A percentile compares a stretch with the other conserved stretches of the same genome.
phyloP scores from a whole-genome alignment of 192 early-diverging fungal species.

The Backusella parvicylindrica region DNA sequence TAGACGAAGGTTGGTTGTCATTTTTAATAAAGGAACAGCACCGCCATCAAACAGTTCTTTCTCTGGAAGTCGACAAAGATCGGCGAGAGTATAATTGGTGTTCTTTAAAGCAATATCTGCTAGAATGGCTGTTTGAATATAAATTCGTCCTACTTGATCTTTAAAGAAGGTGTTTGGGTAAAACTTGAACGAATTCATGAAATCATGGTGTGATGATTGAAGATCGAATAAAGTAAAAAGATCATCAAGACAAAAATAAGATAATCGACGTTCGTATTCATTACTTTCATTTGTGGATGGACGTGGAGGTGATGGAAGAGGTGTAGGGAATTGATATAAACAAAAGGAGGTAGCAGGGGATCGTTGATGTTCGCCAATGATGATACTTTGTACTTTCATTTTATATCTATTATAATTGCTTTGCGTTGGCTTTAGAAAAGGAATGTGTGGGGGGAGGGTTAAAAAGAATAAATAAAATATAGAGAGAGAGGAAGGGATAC shows the following conservation, averaged over 20 bases:
- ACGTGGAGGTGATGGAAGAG: neutral
- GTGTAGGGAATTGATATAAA: constrained; percentile 6
- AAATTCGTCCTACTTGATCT: constrained; percentile 25
- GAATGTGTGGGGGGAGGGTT: neutral
- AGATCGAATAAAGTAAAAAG: neutral
- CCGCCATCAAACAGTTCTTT: constrained; percentile 15
- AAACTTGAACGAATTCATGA: neutral
- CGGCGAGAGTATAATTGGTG: constrained; percentile 21
- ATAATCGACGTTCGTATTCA: neutral
- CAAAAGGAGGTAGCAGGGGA: neutral
- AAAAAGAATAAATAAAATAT: neutral
- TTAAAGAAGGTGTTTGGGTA: neutral
- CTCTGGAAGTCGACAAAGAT: constrained; percentile 23
- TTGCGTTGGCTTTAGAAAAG: neutral
- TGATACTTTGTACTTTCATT: constrained; percentile 11
- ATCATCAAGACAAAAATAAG: constrained; percentile 2
- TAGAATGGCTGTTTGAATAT: constrained; percentile 18
- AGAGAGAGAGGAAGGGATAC: neutral
- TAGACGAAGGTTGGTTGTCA: neutral
- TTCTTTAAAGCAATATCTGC: constrained; percentile 16
- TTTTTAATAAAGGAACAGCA: constrained; percentile 22
- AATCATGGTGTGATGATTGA: neutral
- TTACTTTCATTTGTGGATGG: neutral
- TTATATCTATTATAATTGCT: neutral
- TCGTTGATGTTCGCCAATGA: neutral